Conservation (phyloP, 768 basidiomycete genomes). For the Russula emetica region DNA sequence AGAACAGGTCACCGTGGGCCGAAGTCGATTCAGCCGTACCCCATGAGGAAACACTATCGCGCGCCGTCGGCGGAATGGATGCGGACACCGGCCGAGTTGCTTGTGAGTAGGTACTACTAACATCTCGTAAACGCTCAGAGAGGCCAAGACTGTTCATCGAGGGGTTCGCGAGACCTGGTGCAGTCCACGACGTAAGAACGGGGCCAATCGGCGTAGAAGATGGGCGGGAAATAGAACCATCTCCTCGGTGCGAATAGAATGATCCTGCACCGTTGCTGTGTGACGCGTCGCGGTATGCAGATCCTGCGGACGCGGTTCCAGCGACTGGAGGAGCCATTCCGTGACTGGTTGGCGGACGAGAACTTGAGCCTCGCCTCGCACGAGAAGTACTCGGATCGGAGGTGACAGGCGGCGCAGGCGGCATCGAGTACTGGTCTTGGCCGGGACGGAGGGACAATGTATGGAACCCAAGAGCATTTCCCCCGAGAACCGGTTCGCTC, state of each 20-base stretch:
- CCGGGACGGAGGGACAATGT: slow-evolving; percentile 5
- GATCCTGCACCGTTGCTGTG: background rate
- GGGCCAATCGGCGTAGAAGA: slow-evolving; percentile 22
- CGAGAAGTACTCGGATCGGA: slow-evolving; percentile 10
- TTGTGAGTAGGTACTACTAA: background rate
- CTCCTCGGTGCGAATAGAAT: background rate
- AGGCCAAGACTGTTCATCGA: slow-evolving; percentile 25
- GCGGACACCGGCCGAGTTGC: background rate
- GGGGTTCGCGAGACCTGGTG: slow-evolving; percentile 16
- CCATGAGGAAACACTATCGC: slow-evolving; percentile 22
- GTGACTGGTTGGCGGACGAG: slow-evolving; percentile 1
- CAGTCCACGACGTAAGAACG: slow-evolving; percentile 13
- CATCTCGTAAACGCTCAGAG: slow-evolving; percentile 9
- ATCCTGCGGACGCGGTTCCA: slow-evolving; percentile 10
- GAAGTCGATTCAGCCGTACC: slow-evolving; percentile 12
- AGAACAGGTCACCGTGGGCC: slow-evolving; percentile 9
- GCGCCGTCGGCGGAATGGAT: background rate
- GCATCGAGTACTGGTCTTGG: slow-evolving; percentile 9
- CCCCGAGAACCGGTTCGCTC: background rate
- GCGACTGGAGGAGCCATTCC: slow-evolving; percentile 2
- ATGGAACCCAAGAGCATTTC: slow-evolving; percentile 23
- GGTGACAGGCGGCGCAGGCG: slow-evolving; percentile 5
- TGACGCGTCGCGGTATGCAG: slow-evolving; percentile 5
- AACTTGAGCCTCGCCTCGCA: background rate
- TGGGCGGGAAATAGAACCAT: slow-evolving; percentile 2